Evolutionary conservation across 2,329 filamentous ascomycete genomes (phyloP), one percentile per base, ranked within the genome.

Genomic region (Madurella fahalii): DNA sequence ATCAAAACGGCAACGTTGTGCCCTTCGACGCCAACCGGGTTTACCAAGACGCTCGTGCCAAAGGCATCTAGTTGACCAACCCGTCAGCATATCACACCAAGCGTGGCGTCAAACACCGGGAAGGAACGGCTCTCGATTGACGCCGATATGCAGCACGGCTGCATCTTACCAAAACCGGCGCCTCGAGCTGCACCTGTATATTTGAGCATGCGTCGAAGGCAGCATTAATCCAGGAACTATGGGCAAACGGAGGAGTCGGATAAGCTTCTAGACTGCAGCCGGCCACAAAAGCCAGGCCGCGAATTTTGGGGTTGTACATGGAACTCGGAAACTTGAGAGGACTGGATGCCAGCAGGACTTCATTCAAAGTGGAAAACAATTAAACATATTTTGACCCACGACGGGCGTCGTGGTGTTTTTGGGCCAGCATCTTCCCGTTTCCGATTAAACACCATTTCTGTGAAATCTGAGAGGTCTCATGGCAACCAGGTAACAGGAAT

Each of bases 11-110:
- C 62, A 72, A 75, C 44, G 67, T 79, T 57, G 61, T 80, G 17
- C 62, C 69, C 30, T 81, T 79, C 60, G 65, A 77, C 63, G 9
- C 75, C 15, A 60, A 66, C 30, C 67, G 67, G 12, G 77, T 81
- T 60, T 68, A 74, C 68, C 68, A 74, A 57, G 71, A 69, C 58
- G 68, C 69, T 50, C 67, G 63, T 49, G 68, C 66, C 25, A 65
- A 66, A 40, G 74, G 71, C 50, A 47, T 71, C 56, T 76, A 69
- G 69, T 56, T 30, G 46, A 13, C 37, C n/a, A 17, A 5, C 8
- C 4, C 2, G 13, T 43, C 16, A 43, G 9, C 18, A 5, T 2
- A 12, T 11, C 4, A 20, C 11, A 43, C 11, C 40, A 25, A 43
- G 9, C 41, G 20, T 4, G 17, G 18, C 18, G 41, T 43, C 41